Conservation (phyloP, 352 stramenopile genomes). For the Phytophthora sp. region DNA sequence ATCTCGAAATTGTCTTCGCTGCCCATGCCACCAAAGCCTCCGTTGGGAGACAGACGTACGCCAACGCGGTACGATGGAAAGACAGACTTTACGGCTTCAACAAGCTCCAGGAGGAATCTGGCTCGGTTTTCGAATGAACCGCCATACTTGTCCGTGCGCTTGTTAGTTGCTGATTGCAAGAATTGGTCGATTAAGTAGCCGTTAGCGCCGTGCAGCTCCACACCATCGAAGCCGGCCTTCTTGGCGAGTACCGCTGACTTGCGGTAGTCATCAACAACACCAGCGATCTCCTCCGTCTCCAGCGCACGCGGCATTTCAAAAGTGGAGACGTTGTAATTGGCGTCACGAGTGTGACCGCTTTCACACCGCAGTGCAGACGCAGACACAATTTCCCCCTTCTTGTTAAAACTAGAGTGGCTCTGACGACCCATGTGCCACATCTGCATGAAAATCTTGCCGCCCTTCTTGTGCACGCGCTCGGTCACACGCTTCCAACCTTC, state of each 20-base stretch:
- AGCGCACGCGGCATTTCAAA: constrained; percentile 61
- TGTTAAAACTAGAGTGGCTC: constrained; percentile 59
- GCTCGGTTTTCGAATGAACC: constrained; percentile 37
- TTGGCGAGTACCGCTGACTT: constrained; percentile 46
- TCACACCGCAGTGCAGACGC: constrained; percentile 35
- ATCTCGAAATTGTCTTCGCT: constrained; percentile 51
- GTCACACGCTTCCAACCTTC: constrained; percentile 59
- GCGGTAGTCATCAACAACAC: constrained; percentile 66
- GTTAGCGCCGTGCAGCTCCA: constrained; percentile 81
- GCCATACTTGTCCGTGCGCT: constrained; percentile 67
- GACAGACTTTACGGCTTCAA: constrained; percentile 56
- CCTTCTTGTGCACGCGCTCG: constrained; percentile 79
- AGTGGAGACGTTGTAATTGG: constrained; percentile 24
- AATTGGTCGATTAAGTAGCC: constrained; percentile 93
- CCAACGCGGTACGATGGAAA: constrained; percentile 31
- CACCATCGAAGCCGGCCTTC: constrained; percentile 69
- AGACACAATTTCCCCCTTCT: constrained; percentile 53
- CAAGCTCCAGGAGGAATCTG: constrained; percentile 66
- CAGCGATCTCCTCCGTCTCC: constrained; percentile 68
- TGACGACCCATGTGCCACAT: constrained; percentile 83
- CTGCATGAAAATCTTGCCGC: constrained; percentile 80
- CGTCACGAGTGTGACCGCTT: constrained; percentile 23
- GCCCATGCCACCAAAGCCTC: constrained; percentile 29
- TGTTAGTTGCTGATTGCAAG: constrained; percentile 71
- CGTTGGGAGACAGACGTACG: constrained; percentile 40